Evolutionary conservation across 495 filamentous ascomycete genomes (phyloP), one percentile per base, ranked within the genome.

Genomic region (Talaromyces thailandensis): DNA sequence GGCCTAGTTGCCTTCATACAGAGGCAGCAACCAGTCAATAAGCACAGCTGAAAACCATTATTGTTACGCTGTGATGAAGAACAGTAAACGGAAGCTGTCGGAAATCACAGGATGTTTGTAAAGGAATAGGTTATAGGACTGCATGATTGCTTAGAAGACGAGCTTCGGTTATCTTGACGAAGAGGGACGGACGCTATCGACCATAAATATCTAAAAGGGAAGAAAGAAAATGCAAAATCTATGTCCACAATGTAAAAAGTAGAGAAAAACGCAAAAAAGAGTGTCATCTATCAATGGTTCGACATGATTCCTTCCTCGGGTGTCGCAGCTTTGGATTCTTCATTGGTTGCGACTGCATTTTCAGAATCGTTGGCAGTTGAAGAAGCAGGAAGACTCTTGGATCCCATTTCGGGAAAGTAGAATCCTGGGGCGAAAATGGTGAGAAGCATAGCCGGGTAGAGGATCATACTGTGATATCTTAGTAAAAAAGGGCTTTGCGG

Each of bases 351-450:
- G 23, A 29, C 43, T 12, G 12, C 43, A 23, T 55, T 55, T 6
- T 40, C 59, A 18, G 37, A 18, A 32, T 25, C 57, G 21, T 21
- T 43, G 14, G n/a, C 23, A 26, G 24, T 21, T 32, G 40, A 31
- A 21, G 59, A 29, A 16, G 51, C 12, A 1, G 16, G 57, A 9
- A 11, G 23, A 9, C 23, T 14, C 4, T 43, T 23, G 18, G 26
- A 40, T 7, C 76, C 66, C 65, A 82, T 72, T 6, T 75, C 73
- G 8, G 73, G 75, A 58, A 84, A 76, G 69, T 72, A 77, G 29
- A 78, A 67, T 9, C 75, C 80, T 0, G 82, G 82, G 58, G 84
- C 79, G 67, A 78, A 78, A 21, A 77, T 60, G 0, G 80, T 84
- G 9, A 82, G 70, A 24, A 72, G 59, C 3, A 81, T 58, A 2